A percentile compares a stretch with the other conserved stretches of the same genome.
phyloP scores from a whole-genome alignment of 208 protist species.

The Trypanosoma brucei region DNA sequence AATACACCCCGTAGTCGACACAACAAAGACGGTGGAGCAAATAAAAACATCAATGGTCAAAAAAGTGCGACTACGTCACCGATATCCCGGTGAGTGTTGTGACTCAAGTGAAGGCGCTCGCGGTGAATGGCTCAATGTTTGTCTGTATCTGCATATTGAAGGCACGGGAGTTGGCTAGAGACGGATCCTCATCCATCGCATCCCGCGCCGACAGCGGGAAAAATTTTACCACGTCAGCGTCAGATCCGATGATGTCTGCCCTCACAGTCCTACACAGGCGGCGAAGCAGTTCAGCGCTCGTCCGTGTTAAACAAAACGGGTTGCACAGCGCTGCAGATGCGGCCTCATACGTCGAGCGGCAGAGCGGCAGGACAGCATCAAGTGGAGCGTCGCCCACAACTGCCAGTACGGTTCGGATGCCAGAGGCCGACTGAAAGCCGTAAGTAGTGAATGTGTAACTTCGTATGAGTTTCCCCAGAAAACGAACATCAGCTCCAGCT shows the following conservation, averaged over 20 bases:
- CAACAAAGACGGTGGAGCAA: no score
- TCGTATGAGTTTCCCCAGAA: slow-evolving; percentile 63
- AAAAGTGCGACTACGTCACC: neutral
- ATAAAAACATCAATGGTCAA: no score
- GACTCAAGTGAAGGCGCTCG: neutral
- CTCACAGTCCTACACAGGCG: slow-evolving; percentile 1
- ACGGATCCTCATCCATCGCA: slow-evolving; percentile 28
- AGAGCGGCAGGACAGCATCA: slow-evolving; percentile 82
- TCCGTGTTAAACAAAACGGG: slow-evolving; percentile 58
- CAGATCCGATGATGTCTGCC: neutral
- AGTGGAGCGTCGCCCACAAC: slow-evolving; percentile 60
- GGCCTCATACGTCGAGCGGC: slow-evolving; percentile 70
- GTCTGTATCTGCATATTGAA: slow-evolving; percentile 53
- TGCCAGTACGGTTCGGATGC: slow-evolving; percentile 62
- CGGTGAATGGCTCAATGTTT: slow-evolving; percentile 55
- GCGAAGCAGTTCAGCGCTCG: slow-evolving; percentile 36
- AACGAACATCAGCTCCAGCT: slow-evolving; percentile 56
- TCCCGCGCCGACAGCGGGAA: slow-evolving; percentile 16
- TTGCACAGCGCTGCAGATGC: slow-evolving; percentile 70
- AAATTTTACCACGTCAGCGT: slow-evolving; percentile 5
- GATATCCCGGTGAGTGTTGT: neutral
- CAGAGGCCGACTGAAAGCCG: slow-evolving; percentile 72
- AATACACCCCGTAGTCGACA: no score
- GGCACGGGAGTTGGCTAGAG: slow-evolving; percentile 51
- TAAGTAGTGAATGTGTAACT: slow-evolving; percentile 61